Percentiles rank a stretch among this genome's conserved stretches.
Evolutionary conservation across 176 grass and related monocot genomes (phyloP).

Genomic region (Bonia amplexicaulis): DNA sequence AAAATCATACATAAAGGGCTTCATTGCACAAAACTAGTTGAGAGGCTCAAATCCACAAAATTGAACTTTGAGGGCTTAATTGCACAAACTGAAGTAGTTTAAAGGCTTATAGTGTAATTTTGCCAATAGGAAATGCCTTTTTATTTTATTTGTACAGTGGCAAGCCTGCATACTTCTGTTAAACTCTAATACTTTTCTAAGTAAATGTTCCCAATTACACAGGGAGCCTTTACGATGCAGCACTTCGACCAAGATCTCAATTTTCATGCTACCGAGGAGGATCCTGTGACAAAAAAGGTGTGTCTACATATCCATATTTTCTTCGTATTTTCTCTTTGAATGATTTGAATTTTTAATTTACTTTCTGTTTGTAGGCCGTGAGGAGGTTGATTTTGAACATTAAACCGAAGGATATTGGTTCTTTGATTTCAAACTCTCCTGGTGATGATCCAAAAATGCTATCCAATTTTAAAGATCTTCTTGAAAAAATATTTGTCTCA

Average conservation of each 20-base stretch:
- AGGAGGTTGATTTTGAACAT: constrained; percentile 83
- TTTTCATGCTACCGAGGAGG: constrained; percentile 91
- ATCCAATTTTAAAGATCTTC: constrained; percentile 93
- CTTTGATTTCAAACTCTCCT: constrained; percentile 75
- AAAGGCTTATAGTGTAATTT: background rate
- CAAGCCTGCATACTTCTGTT: background rate
- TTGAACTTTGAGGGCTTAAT: background rate
- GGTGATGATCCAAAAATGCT: constrained; percentile 91
- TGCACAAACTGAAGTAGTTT: background rate
- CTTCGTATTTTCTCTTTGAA: constrained; percentile 4
- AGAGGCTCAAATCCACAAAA: background rate
- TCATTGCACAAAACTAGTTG: too few species aligned
- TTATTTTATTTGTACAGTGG: background rate
- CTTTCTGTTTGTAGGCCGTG: constrained; percentile 54
- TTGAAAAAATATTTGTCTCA: constrained; percentile 98
- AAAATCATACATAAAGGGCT: too few species aligned
- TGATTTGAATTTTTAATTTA: constrained; percentile 16
- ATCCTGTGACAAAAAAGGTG: constrained; percentile 97
- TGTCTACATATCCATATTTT: constrained; percentile 1
- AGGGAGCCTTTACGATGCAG: constrained; percentile 83
- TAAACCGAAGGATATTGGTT: constrained; percentile 84
- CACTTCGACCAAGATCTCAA: constrained; percentile 97
- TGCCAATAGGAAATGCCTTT: background rate
- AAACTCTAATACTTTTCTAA: background rate
- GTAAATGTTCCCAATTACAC: constrained; percentile 25